Conservation (phyloP, 2,329 filamentous ascomycete genomes). For the Fusarium oligoseptatum region DNA sequence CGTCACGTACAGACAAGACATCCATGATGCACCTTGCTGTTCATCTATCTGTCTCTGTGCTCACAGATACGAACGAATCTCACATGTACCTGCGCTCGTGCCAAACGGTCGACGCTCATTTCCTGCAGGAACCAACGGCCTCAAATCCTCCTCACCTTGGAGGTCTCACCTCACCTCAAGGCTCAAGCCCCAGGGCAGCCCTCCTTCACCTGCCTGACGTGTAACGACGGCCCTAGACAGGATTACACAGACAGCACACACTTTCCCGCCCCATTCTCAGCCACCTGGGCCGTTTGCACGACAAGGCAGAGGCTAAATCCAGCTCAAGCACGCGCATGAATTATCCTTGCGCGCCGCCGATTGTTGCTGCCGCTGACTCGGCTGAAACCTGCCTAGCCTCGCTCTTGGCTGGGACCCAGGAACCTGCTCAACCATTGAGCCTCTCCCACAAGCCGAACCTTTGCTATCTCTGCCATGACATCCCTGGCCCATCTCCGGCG, state of each 20-base stretch:
- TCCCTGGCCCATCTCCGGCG: constrained; percentile 25
- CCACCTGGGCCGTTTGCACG: constrained; percentile 32
- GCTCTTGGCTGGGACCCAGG: constrained; percentile 22
- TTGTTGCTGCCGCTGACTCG: constrained; percentile 27
- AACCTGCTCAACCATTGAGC: constrained; percentile 18
- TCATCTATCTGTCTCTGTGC: not conserved
- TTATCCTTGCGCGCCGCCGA: constrained; percentile 32
- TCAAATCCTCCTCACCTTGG: constrained; percentile 1
- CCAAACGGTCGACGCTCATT: constrained; percentile 12
- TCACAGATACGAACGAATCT: not conserved
- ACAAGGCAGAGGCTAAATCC: constrained; percentile 32
- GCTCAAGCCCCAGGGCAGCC: constrained; percentile 4
- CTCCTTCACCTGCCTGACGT: constrained; percentile 14
- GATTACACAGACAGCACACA: constrained; percentile 21
- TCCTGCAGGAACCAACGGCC: constrained; percentile 25
- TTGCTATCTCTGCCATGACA: constrained; percentile 1
- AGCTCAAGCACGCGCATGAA: constrained; percentile 41
- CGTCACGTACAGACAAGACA: not conserved
- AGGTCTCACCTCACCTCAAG: not conserved
- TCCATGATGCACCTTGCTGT: not conserved
- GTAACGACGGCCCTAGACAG: constrained; percentile 28
- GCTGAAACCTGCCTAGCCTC: constrained; percentile 39
- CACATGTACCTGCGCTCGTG: not conserved
- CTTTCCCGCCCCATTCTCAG: not conserved
- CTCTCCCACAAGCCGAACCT: constrained; percentile 27